Conservation (phyloP, 1,139 yeast genomes). For the Starmera stellimalicola region DNA sequence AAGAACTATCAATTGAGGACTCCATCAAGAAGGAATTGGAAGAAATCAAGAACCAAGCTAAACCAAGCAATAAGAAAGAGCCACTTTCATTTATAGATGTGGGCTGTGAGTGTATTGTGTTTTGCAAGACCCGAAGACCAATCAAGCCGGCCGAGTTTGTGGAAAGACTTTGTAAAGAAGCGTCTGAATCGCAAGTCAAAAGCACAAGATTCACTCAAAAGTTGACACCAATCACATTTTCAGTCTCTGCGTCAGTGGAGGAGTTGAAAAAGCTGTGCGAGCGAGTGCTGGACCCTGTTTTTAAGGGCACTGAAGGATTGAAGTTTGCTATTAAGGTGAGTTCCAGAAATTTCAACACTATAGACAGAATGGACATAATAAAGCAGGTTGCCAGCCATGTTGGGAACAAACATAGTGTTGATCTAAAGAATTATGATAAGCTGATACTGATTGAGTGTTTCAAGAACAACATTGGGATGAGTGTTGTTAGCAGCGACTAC, state of each 20-base stretch:
- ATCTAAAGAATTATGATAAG: conserved; percentile 71
- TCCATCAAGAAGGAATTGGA: conserved; percentile 61
- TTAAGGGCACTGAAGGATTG: conserved; percentile 40
- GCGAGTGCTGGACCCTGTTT: conserved; percentile 55
- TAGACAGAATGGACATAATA: conserved; percentile 63
- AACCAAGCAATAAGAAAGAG: conserved; percentile 32
- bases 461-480: conserved; percentile 73
- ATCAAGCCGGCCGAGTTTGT: conserved; percentile 71
- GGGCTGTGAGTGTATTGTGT: conserved; percentile 78
- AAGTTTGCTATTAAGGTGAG: conserved; percentile 80
- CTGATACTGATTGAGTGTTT: conserved; percentile 80
- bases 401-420: conserved; percentile 68
- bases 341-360: conserved; percentile 66
- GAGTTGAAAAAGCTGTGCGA: conserved; percentile 53
- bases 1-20: conserved; percentile 59
- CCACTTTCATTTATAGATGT: conserved; percentile 56
- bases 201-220: conserved; percentile 69
- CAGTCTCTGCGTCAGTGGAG: conserved; percentile 64
- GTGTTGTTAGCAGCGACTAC: conserved; percentile 56
- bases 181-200: conserved; percentile 39
- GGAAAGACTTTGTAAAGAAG: conserved; percentile 50
- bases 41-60: conserved; percentile 26
- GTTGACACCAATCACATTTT: conserved; percentile 67
- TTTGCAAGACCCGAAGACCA: conserved; percentile 72
- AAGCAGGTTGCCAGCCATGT: conserved; percentile 62